Evolutionary conservation across 1,284 basidiomycete species (phyloP).

Genomic region (Ustilago bromivora): DNA sequence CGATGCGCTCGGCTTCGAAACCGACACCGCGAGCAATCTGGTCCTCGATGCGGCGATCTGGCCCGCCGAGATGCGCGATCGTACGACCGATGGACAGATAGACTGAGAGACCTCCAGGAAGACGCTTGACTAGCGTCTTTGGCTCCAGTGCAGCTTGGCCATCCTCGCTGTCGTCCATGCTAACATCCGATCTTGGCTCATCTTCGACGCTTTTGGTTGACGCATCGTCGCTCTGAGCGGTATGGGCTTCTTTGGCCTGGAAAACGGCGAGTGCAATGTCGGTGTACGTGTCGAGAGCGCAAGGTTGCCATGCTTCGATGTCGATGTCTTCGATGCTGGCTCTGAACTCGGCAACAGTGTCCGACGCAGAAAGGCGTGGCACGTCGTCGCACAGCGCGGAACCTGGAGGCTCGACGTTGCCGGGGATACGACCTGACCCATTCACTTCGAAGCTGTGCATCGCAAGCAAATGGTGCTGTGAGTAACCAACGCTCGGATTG

Average conservation of each 20-base stretch:
- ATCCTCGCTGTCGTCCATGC: background rate
- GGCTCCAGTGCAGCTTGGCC: background rate
- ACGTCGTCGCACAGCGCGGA: constrained; percentile 23
- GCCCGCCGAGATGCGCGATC: constrained; percentile 54
- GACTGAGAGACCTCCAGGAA: constrained; percentile 45
- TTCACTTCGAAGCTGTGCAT: constrained; percentile 51
- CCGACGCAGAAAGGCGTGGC: constrained; percentile 24
- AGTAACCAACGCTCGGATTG: constrained; percentile 20
- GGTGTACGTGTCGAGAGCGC: constrained; percentile 42
- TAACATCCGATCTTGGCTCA: background rate
- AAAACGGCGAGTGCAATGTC: constrained; percentile 25
- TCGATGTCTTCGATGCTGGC: constrained; percentile 58
- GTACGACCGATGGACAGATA: constrained; percentile 59
- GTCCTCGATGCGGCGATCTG: constrained; percentile 50
- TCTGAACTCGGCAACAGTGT: constrained; percentile 43
- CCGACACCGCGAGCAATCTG: constrained; percentile 57
- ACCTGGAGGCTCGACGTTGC: constrained; percentile 30
- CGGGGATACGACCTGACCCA: constrained; percentile 36
- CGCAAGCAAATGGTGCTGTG: constrained; percentile 53
- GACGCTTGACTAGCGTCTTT: constrained; percentile 46
- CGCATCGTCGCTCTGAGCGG: background rate
- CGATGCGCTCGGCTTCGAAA: constrained; percentile 54
- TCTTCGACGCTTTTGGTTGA: background rate
- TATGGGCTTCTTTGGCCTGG: constrained; percentile 3
- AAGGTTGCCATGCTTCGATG: constrained; percentile 58